Base-by-base conservation (phyloP, 1,284 basidiomycete species). In the Cystobasidiaceae sp. region DNA sequence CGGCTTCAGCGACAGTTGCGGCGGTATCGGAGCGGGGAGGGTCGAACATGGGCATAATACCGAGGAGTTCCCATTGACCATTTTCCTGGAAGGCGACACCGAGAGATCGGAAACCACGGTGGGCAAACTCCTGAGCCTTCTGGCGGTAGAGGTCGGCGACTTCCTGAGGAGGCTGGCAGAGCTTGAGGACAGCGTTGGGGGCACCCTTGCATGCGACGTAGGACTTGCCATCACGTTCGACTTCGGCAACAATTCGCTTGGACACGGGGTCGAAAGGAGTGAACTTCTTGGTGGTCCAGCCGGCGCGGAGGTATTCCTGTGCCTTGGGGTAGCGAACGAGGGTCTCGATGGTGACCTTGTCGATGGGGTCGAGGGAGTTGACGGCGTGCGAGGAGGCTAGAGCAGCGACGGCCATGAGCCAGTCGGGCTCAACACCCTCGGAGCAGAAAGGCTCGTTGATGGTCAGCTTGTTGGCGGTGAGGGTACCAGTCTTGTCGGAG, bases 391-490 rank as follows among this genome's bases (percentile, higher is more conserved):
- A 82, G 32, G 81, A 82, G 55, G 82, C 81, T 28, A 83, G 77
- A 17, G 81, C 82, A 48, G 82, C 81, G 39, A 79, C 80, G 30
- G 81, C 77, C 81, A 81, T 80, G 75, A 64, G 61, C 60, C 77
- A 82, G 67, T 78, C 79, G 27, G 75, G 75, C 50, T 80, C 79
- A 43, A 82, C 78, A 69, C 77, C 77, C 52, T 78, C 77, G 23
- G 77, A 77, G 56, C 78, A 74, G 69, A 78, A 80, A 37, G 81
- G 82, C 65, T 83, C 80, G 74, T 83, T 80, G 45, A 83, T 75
- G 17, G 78, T 79, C n/a, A 83, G 77, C 77, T 82, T 82, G 78
- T 83, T 83, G 49, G 82, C 82, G 11, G 82, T 83, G 41, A 83
- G 74, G 5, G 81, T 82, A 67, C 81, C 82, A 6, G 82, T 83